Evolutionary conservation across 2,329 filamentous ascomycete species (phyloP).

Genomic region (Lojkania enalia): DNA sequence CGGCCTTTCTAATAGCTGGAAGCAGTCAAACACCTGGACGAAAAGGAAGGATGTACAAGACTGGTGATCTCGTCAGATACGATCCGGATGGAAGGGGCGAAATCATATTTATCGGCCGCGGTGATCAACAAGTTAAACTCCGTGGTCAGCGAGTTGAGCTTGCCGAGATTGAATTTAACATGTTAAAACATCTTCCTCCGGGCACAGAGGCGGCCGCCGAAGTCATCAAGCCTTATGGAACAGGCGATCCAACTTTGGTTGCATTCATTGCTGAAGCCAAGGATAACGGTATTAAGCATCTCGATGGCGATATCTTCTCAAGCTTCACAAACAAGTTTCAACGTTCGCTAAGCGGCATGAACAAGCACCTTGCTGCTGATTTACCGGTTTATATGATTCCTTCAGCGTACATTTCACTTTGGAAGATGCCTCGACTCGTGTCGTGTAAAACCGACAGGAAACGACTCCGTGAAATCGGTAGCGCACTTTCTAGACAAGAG

Average conservation of each 20-base stretch:
- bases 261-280: conserved; percentile 40
- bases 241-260: conserved; percentile 37
- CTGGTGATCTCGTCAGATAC: conserved; percentile 51
- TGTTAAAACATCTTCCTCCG: conserved; percentile 44
- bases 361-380: conserved; percentile 29
- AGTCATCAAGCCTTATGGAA: conserved; percentile 49
- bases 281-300: conserved; percentile 30
- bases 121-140: conserved; percentile 47
- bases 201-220: conserved; percentile 52
- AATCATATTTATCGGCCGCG: conserved; percentile 41
- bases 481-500: conserved; percentile 34
- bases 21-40: conserved; percentile 56
- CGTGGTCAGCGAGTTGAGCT: conserved; percentile 47
- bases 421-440: conserved; percentile 42
- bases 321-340: conserved; percentile 39
- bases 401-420: conserved; percentile 39
- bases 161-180: conserved; percentile 45
- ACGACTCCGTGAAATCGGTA: conserved; percentile 38
- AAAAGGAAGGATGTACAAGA: conserved; percentile 51
- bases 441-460: conserved; percentile 44
- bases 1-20: conserved; percentile 64
- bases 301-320: conserved; percentile 37
- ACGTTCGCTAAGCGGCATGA: conserved; percentile 32
- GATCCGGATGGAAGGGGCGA: conserved; percentile 48
- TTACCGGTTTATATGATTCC: conserved; percentile 44